Evolutionary conservation across 2,329 filamentous ascomycete species (phyloP), one percentile per base, ranked within the genome.

Genomic region (Arachnomyces sp.): DNA sequence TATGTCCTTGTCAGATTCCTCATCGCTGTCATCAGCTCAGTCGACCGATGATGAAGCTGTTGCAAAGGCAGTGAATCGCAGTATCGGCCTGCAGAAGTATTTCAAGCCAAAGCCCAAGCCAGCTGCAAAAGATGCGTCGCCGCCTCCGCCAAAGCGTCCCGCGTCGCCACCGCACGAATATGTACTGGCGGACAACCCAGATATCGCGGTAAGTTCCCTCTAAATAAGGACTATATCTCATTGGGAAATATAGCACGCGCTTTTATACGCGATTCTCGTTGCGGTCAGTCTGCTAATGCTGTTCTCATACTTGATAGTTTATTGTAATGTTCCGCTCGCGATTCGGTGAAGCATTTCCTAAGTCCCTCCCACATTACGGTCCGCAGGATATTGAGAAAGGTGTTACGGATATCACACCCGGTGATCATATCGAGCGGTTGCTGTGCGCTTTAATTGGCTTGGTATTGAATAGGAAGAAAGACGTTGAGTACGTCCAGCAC

Each of bases 241-340:
- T 62, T 55, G 62, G 62, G 64, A 54, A 16, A 29, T 39, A 49
- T 51, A 52, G 34, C 44, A 43, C 44, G 37, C 35, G 25, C 31
- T 38, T 16, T 12, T 36, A 34, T 38, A 30, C 40, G 51, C 54
- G 47, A 47, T 51, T 49, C 21, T 25, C 21, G 21, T 9, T 9
- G 21, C 21, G 21, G 9, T 25, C 21, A 25, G 21, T 25, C 9
- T 25, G 21, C 21, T 25, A 9, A 25, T 25, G 9, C 5, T 25
- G 9, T 25, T 25, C 55, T 55, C 55, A 52, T 40, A 35, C 33
- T 40, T 45, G n/a, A 34, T 57, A 95, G 87, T 95, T 98, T 67
- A 86, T 98, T 64, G 87, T 96, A 52, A 95, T 95, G 86, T 98
- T 96, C 67, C 81, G 90, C 62, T 84, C 85, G 64, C 86, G 92